phyloP scores from a whole-genome alignment of 2,329 filamentous ascomycete genomes.

The Hypocrella siamensis region DNA sequence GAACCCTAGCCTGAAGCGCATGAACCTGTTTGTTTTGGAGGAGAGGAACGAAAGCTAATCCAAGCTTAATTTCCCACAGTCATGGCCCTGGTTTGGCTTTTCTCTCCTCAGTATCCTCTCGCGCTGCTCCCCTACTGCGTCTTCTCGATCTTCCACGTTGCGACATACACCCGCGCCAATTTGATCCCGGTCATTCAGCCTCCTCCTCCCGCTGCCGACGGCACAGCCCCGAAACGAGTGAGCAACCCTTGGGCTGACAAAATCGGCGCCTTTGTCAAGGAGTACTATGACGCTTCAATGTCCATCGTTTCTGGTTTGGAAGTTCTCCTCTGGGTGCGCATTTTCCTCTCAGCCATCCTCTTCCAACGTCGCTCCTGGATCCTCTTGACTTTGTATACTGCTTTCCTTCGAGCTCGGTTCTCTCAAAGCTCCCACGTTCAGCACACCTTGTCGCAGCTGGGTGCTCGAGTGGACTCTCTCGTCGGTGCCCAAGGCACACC shows the following conservation, averaged over 20 bases:
- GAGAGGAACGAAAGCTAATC: too few relatives aligned
- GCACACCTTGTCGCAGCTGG: constrained; percentile 56
- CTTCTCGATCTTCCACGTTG: constrained; percentile 97
- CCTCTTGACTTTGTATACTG: constrained; percentile 69
- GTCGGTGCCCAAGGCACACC: constrained; percentile 79
- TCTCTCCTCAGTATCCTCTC: constrained; percentile 74
- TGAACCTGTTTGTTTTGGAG: too few relatives aligned
- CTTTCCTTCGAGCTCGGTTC: constrained; percentile 82
- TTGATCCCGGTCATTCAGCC: constrained; percentile 77
- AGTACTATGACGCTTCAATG: constrained; percentile 96
- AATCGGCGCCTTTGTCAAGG: constrained; percentile 90
- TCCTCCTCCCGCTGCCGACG: constrained; percentile 38
- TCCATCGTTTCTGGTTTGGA: constrained; percentile 79
- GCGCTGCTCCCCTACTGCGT: constrained; percentile 88
- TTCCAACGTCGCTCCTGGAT: constrained; percentile 91
- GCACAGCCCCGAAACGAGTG: constrained; percentile 36
- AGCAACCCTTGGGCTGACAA: constrained; percentile 55
- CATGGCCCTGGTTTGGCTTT: constrained; percentile 92
- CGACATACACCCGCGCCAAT: constrained; percentile 89
- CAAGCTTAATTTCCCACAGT: constrained; percentile 29
- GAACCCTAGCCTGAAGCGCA: too few relatives aligned
- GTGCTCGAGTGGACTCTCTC: constrained; percentile 62
- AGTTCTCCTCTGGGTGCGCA: constrained; percentile 71
- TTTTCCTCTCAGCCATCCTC: constrained; percentile 65
- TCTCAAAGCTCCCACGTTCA: constrained; percentile 90